Percentiles rank a stretch among this genome's conserved stretches.
phyloP scores from a whole-genome alignment of 1,284 basidiomycete genomes.

The Amylostereum areolatum region DNA sequence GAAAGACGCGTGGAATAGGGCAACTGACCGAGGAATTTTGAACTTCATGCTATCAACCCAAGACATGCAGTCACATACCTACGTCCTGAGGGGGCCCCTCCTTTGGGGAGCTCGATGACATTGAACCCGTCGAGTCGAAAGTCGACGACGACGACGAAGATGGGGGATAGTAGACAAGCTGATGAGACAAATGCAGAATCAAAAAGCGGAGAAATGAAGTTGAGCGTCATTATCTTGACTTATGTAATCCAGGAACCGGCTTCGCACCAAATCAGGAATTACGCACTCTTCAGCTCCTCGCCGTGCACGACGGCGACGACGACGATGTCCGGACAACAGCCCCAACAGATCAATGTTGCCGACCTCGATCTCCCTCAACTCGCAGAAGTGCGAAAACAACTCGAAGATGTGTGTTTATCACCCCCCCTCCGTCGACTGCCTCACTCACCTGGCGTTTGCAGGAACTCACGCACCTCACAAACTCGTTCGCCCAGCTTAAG shows the following conservation, averaged over 20 bases:
- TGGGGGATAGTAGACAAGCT: too few relatives aligned
- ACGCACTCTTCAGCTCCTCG: not conserved
- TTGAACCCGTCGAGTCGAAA: too few relatives aligned
- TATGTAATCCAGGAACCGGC: too few relatives aligned
- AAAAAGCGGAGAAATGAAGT: too few relatives aligned
- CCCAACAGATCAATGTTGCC: slow-evolving; percentile 70
- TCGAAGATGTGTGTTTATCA: slow-evolving; percentile 70
- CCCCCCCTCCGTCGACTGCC: not conserved
- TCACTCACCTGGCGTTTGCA: slow-evolving; percentile 27
- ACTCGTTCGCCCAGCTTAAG: slow-evolving; percentile 89
- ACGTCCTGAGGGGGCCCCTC: slow-evolving; percentile 41
- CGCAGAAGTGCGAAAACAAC: slow-evolving; percentile 79
- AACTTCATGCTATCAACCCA: not conserved
- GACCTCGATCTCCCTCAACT: slow-evolving; percentile 83
- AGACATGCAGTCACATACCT: slow-evolving; percentile 25
- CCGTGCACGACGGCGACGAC: not conserved
- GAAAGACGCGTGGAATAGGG: slow-evolving; percentile 78
- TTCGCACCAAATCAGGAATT: too few relatives aligned
- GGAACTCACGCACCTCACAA: slow-evolving; percentile 91
- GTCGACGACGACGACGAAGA: too few relatives aligned
- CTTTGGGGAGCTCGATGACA: slow-evolving; percentile 6
- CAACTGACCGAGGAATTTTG: slow-evolving; percentile 38
- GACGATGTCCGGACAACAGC: slow-evolving; percentile 11
- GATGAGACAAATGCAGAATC: too few relatives aligned
- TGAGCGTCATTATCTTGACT: too few relatives aligned